A percentile compares a stretch with the other conserved stretches of the same genome.
Evolutionary conservation across 805 yeast species (phyloP).

Genomic region (Cyberlindnera maritima): DNA sequence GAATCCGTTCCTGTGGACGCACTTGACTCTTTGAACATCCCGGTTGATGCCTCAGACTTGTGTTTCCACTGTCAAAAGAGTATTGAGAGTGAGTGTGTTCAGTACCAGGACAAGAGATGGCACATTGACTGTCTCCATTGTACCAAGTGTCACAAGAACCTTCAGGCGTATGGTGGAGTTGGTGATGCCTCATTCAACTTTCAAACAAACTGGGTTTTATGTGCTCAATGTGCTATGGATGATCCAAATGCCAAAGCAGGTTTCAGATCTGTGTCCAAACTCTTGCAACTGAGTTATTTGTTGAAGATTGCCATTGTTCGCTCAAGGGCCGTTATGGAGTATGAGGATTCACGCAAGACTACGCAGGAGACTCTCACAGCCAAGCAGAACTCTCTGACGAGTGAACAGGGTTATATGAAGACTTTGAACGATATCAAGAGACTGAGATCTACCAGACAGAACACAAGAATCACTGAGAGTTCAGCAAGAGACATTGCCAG

Average conservation of each 20-base stretch:
- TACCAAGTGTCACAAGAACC: conserved; percentile 46
- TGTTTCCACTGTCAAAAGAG: conserved; percentile 71
- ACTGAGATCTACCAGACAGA: conserved; percentile 70
- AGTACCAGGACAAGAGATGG: conserved; percentile 68
- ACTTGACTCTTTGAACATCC: conserved; percentile 39
- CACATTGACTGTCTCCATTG: conserved; percentile 76
- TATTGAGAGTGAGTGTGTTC: conserved; percentile 81
- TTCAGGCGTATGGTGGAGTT: conserved; percentile 38
- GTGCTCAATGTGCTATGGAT: conserved; percentile 59
- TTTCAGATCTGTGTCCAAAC: conserved; percentile 60
- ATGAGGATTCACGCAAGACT: conserved; percentile 21
- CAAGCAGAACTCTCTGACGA: conserved; percentile 20
- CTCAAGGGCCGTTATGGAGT: conserved; percentile 58
- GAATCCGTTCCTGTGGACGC: conserved; percentile 38
- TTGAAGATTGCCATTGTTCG: conserved; percentile 82
- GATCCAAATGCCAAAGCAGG: conserved; percentile 51
- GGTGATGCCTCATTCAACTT: conserved; percentile 43
- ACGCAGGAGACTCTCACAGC: conserved; percentile 6
- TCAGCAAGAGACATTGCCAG: conserved; percentile 61
- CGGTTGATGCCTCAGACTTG: conserved; percentile 66
- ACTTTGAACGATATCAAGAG: conserved; percentile 77
- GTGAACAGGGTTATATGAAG: conserved; percentile 56
- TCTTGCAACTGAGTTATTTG: conserved; percentile 71
- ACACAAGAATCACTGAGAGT: conserved; percentile 45
- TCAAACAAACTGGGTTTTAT: conserved; percentile 40